A percentile compares a stretch with the other conserved stretches of the same genome.
These are phyloP conservation scores for Coemansia sp. DNA, from an alignment of 371 early-diverging fungal genomes.

Conservation along the genomic window DNA sequence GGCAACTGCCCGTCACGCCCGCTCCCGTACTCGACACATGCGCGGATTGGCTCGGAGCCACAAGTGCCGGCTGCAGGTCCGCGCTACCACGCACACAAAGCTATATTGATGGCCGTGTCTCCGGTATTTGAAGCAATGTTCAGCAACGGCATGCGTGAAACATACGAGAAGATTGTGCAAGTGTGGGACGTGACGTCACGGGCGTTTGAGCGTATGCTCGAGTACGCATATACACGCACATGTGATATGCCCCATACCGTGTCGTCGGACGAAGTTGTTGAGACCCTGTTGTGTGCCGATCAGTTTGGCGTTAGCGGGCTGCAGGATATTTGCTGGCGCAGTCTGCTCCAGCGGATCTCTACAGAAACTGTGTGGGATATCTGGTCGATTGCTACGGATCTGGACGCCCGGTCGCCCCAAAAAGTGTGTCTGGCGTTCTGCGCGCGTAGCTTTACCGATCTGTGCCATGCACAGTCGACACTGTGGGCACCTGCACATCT, in stretches of 20 bases:
- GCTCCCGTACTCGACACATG: constrained; percentile 34
- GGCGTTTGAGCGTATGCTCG: constrained; percentile 55
- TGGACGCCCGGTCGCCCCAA: constrained; percentile 52
- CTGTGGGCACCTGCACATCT: constrained; percentile 56
- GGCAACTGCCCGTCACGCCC: constrained; percentile 33
- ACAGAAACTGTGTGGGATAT: constrained; percentile 59
- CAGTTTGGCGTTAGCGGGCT: constrained; percentile 55
- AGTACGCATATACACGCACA: constrained; percentile 57
- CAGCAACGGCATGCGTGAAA: constrained; percentile 65
- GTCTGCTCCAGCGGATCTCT: constrained; percentile 51
- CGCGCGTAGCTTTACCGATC: constrained; percentile 48
- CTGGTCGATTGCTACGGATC: constrained; percentile 58
- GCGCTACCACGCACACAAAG: constrained; percentile 59
- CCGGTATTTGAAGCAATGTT: constrained; percentile 61
- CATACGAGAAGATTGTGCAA: constrained; percentile 55
- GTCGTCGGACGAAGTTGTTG: constrained; percentile 54
- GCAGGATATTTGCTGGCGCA: constrained; percentile 58
- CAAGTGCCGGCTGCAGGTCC: constrained; percentile 17
- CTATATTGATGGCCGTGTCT: constrained; percentile 57
- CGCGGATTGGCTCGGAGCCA: constrained; percentile 9
- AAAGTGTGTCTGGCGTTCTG: constrained; percentile 54
- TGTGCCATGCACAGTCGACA: constrained; percentile 53
- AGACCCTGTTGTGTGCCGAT: constrained; percentile 58
- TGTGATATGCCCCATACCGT: constrained; percentile 41
- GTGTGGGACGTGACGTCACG: constrained; percentile 55